A percentile compares a stretch with the other conserved stretches of the same genome.
Evolutionary conservation across 345 rosid genomes (phyloP).

Genomic region (Draba incana): DNA sequence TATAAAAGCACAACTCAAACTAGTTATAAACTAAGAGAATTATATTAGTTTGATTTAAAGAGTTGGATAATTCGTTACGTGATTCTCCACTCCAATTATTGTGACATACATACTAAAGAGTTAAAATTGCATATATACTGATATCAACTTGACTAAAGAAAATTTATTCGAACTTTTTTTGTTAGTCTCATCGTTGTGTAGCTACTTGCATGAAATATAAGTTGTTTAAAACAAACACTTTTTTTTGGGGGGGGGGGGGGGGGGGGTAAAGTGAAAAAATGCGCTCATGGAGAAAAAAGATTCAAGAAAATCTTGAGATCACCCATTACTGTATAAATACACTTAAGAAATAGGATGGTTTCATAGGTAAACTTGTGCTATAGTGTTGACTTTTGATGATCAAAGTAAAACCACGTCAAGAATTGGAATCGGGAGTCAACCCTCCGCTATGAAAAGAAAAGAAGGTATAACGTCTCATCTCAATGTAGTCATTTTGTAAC

Average conservation of each 20-base stretch:
- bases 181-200: background rate
- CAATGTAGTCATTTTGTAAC: background rate
- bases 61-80: background rate
- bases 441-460: constrained; percentile 20
- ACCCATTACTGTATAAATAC: background rate
- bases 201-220: too few species aligned
- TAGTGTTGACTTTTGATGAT: constrained; percentile 26
- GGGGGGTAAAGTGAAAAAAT: background rate
- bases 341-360: background rate
- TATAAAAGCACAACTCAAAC: background rate
- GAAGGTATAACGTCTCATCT: background rate
- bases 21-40: background rate
- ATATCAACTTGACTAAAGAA: background rate
- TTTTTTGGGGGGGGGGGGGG: too few species aligned
- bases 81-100: background rate
- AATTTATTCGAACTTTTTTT: background rate
- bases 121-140: background rate
- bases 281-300: background rate
- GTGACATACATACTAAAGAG: background rate
- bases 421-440: constrained; percentile 27
- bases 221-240: too few species aligned
- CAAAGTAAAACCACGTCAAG: constrained; percentile 22
- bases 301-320: constrained; percentile 18
- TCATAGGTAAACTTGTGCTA: constrained; percentile 12
- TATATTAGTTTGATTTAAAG: background rate